Evolutionary conservation across 75 land plant genomes (phyloP), one percentile per base, ranked within the genome.

Genomic region (Pinus taeda): DNA sequence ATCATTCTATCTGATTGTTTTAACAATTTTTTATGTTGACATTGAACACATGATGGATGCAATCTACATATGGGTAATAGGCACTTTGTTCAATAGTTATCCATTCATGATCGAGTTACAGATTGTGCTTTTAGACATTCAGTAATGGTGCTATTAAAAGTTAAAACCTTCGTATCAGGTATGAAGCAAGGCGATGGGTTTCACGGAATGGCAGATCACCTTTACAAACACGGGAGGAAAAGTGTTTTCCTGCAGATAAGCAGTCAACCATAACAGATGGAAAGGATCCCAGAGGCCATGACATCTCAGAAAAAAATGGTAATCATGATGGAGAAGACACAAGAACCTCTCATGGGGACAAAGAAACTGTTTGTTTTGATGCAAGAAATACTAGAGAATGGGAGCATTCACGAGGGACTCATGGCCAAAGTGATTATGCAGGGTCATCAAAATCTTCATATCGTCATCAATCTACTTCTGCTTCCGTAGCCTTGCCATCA

Each of bases 131-230:
- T 22, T n/a, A 57, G 61, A 76, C 4, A 30, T 49, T 36, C 15
- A 61, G 2, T 37, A 15, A 45, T 29, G 64, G 30, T 63, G 24
- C 56, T 4, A 20, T 29, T 26, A 69, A 69, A 69, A 37, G n/a
- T n/a, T n/a, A n/a, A n/a, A n/a, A n/a, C 22, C 71, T 72, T 72
- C 53, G 9, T 61, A 58, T 21, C 73, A 94, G 97, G 87, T 94
- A 94, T 62, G 91, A 83, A 77, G 95, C 90, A 42, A 90, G 85
- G 67, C 88, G 81, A 74, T 94, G 97, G 97, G 76, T 85, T 30
- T 22, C 81, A 62, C 85, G 79, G 60, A 75, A 74, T 56, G 53
- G 56, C 13, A 81, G 49, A 26, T 66, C 84, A 61, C 57, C 74
- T 56, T 57, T 58, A 65, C 55, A 59, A 57, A 60, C 57, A 57